phyloP scores from a whole-genome alignment of 331 rosid species.

The Arachis monticola region DNA sequence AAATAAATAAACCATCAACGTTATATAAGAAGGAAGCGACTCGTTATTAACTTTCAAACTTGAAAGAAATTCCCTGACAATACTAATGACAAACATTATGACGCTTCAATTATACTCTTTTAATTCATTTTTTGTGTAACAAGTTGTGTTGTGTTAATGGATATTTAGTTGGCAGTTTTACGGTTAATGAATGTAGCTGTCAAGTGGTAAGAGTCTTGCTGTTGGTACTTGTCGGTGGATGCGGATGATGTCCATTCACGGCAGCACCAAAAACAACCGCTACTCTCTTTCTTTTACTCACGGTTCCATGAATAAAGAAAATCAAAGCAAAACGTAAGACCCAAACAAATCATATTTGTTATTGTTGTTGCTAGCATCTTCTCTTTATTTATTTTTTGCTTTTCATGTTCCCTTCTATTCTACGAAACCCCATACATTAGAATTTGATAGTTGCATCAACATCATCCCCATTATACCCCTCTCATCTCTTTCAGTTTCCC shows the following conservation, averaged over 20 bases:
- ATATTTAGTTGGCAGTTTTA: too few species aligned
- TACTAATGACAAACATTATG: too few species aligned
- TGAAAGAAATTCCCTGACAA: background rate
- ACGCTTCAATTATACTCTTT: too few species aligned
- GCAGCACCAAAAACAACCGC: background rate
- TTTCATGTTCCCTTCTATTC: slow-evolving; percentile 54
- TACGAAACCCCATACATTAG: slow-evolving; percentile 37
- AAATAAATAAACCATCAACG: too few species aligned
- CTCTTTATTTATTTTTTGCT: slow-evolving; percentile 33
- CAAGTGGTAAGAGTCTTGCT: too few species aligned
- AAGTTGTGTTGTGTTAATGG: too few species aligned
- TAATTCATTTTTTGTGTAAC: too few species aligned
- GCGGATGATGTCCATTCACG: slow-evolving; percentile 19
- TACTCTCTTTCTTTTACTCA: slow-evolving; percentile 1
- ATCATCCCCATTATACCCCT: slow-evolving; percentile 44
- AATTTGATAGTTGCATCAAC: slow-evolving; percentile 38
- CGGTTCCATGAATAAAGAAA: slow-evolving; percentile 3
- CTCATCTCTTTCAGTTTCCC: background rate
- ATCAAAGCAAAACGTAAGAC: slow-evolving; percentile 44
- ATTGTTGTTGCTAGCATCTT: background rate
- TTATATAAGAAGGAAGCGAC: background rate
- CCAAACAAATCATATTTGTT: slow-evolving; percentile 31
- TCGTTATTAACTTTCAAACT: too few species aligned
- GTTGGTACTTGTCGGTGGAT: slow-evolving; percentile 66
- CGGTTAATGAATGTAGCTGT: too few species aligned